Evolutionary conservation across 495 filamentous ascomycete species (phyloP), one percentile per base, ranked within the genome.

Genomic region (Aspergillus campestris): DNA sequence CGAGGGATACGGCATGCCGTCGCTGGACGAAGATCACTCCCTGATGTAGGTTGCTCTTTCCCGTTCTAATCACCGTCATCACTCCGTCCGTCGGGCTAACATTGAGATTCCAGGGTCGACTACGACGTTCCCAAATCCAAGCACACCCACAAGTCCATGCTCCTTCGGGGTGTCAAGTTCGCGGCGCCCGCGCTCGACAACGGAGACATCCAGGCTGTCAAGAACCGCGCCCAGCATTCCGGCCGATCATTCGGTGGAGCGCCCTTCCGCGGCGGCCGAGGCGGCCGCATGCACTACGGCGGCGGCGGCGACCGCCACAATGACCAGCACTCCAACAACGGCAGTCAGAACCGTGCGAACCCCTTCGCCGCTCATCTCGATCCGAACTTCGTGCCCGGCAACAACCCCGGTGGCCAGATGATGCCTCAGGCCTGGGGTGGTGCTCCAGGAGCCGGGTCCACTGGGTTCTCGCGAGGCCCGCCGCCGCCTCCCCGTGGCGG

Each of bases 141-240:
- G 11, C 73, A 85, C 52, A 65, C 79, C 13, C 92, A 99, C 67
- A 96, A 95, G 55, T 95, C 90, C 7, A 92, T 94, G 86, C 75
- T 99, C 18, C 74, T 99, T 41, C 81, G 86, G 3, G 94, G 92
- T 7, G 80, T 90, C 35, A 80, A 83, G 51, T 75, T 89, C 40
- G 69, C 80, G 0, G 65, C 72, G 1, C 80, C 86, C 7, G 83
- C 80, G 3, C 73, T 99, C 2, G 80, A 84, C 51, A 69, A 76
- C 13, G 72, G 64, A 38, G 94, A 99, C 56, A 81, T 89, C 31
- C 78, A 84, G 41, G 72, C 74, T 3, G 74, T 84, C 8, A 80
- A 78, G 54, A 71, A 69, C 31, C 81, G 80, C 42, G 74, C 79
- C 3, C 62, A 71, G 14, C 69, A 72, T 30, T 67, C 74, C 1